phyloP scores from a whole-genome alignment of 2,329 filamentous ascomycete genomes.

The Chaetomium globosum region DNA sequence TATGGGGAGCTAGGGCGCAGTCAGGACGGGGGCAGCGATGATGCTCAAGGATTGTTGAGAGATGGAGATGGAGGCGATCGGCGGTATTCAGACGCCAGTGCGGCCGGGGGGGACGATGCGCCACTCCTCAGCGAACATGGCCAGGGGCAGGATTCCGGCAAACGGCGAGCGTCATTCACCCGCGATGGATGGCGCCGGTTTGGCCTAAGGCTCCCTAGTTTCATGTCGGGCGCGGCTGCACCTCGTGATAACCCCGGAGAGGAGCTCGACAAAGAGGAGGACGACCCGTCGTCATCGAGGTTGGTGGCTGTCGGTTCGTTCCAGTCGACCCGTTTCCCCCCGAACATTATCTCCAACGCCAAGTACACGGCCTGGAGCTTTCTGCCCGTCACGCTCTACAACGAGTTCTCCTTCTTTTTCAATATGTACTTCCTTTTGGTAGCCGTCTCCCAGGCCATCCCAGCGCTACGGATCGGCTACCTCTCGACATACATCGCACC shows the following conservation, averaged over 20 bases:
- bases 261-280: conserved; percentile 55
- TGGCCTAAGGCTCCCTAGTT: conserved; percentile 65
- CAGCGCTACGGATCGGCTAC: conserved; percentile 86
- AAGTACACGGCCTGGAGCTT: conserved; percentile 97
- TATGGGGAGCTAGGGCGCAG: conserved; percentile 64
- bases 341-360: conserved; percentile 91
- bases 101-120: conserved; percentile 68
- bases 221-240: conserved; percentile 55
- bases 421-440: conserved; percentile 99
- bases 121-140: conserved; percentile 63
- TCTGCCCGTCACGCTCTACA: conserved; percentile 90
- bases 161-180: conserved; percentile 45
- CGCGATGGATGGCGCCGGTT: conserved; percentile 50
- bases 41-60: conserved; percentile 67
- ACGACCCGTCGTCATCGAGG: conserved; percentile 71
- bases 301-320: conserved; percentile 73
- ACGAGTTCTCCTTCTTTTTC: conserved; percentile 99
- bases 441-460: conserved; percentile 89
- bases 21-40: conserved; percentile 63
- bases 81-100: conserved; percentile 63
- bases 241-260: conserved; percentile 49
- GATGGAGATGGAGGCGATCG: conserved; percentile 59
- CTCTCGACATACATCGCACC: conserved; percentile 93
- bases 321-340: conserved; percentile 77
- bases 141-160: conserved; percentile 30